These are phyloP conservation scores for Trematosphaeria pertusa DNA, from an alignment of 2,329 filamentous ascomycete genomes.

Conservation along the genomic window DNA sequence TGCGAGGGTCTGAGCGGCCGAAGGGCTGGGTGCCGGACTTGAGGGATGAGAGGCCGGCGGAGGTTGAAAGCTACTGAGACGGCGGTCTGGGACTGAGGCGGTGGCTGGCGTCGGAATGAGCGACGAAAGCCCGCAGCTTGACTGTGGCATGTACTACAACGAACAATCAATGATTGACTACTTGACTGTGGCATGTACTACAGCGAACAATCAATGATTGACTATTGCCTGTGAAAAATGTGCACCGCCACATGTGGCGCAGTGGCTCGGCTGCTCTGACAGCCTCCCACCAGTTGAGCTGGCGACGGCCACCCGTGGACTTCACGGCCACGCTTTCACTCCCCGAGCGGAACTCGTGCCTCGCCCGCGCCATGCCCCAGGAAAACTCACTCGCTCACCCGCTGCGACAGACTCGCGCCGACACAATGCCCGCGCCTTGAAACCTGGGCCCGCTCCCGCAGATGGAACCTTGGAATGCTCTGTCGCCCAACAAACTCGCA, in stretches of 20 bases:
- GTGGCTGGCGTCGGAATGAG: neutral
- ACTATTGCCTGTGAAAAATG: no score
- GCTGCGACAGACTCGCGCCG: constrained; percentile 30
- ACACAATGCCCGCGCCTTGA: constrained; percentile 38
- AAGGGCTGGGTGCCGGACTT: constrained; percentile 91
- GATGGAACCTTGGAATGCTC: constrained; percentile 32
- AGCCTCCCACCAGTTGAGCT: no score
- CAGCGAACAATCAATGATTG: no score
- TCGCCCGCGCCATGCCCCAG: constrained; percentile 29
- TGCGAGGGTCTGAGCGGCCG: constrained; percentile 86
- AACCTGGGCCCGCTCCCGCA: constrained; percentile 16
- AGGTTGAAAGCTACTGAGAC: constrained; percentile 50
- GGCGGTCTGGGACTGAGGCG: neutral
- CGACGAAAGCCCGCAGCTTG: no score
- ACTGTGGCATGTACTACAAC: no score
- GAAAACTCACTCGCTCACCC: constrained; percentile 26
- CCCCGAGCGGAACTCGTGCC: constrained; percentile 15
- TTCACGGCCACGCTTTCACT: constrained; percentile 7
- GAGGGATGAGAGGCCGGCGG: constrained; percentile 50
- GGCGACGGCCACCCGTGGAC: no score
- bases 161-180: no score
- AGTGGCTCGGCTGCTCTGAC: no score
- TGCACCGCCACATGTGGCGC: no score
- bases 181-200: no score
- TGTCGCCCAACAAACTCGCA: constrained; percentile 30